Conservation (phyloP, 257 asterid species). For the Phtheirospermum japonicum region DNA sequence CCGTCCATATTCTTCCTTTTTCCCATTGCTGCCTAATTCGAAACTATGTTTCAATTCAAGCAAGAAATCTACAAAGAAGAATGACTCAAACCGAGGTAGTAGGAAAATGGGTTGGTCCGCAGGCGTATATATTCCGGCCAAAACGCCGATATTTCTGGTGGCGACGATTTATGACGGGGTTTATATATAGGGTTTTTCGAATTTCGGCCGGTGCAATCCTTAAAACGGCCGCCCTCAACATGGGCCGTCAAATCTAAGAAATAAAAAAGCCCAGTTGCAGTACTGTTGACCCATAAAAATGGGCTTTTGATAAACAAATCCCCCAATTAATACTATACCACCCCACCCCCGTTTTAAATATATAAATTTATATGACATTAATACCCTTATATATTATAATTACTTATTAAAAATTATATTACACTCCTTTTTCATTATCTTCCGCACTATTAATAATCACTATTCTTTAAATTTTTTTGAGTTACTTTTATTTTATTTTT, state of each 20-base stretch:
- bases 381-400: too few species aligned
- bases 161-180: conserved; percentile 17
- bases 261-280: not conserved
- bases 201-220: not conserved
- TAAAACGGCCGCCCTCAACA: not conserved
- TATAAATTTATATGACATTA: too few species aligned
- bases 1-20: conserved; percentile 48
- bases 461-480: too few species aligned
- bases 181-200: conserved; percentile 29
- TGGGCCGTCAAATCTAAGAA: not conserved
- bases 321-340: too few species aligned
- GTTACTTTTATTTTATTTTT: too few species aligned
- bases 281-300: not conserved
- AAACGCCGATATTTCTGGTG: conserved; percentile 25
- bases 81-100: not conserved
- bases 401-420: too few species aligned
- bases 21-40: conserved; percentile 45
- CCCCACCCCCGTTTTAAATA: too few species aligned
- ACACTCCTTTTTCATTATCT: too few species aligned
- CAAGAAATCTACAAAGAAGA: not conserved
- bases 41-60: not conserved
- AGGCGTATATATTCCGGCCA: conserved; percentile 26
- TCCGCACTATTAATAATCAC: too few species aligned
- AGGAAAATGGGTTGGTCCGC: not conserved
- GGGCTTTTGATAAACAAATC: too few species aligned